Evolutionary conservation across 768 basidiomycete genomes (phyloP), one percentile per base, ranked within the genome.

Genomic region (Termitomyces sp.): DNA sequence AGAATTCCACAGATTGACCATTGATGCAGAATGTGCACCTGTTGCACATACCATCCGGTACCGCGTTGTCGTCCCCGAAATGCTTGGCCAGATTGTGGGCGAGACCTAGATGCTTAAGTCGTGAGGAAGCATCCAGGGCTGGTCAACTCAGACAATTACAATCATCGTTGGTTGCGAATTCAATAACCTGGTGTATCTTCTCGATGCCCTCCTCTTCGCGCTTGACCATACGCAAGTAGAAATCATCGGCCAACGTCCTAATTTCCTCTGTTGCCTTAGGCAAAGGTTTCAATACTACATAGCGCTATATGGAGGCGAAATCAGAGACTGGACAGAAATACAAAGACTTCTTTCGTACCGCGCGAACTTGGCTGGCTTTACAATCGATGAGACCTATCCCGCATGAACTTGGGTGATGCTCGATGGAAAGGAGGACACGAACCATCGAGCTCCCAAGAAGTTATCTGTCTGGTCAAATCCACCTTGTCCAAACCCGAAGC

Each of bases 1-100:
- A 62, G 61, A 79, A 80, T 13, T 70, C 62, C 7, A 75, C 66
- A 6, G 73, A 67, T 24, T 74, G 63, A 3, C 76, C 76, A 7
- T 71, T 75, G 33, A 54, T 64, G 66, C 82, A 82, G 69, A 77
- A 79, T 36, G 75, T 78, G 71, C 82, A 83, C 13, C 63, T 64
- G 0, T 73, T 75, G 60, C 81, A 84, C 62, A 74, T 71, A 2
- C 74, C 74, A 16, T 71, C 71, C 1, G 77, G 75, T 0, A 81
- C 76, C 7, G 74, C 76, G 36, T 72, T 71, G 24, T 66, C 62
- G 59, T 82, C 78, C 16, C 80, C 81, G 55, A 84, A 83, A 65
- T 82, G 78, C 15, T 63, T 59, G 1, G 81, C 78, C 3, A 84
- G 70, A 24, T 64, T 67, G 22, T 77, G 74, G 13, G 81, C 74